Conservation (phyloP, 1,284 basidiomycete genomes). For the Inonotus obliquus region DNA sequence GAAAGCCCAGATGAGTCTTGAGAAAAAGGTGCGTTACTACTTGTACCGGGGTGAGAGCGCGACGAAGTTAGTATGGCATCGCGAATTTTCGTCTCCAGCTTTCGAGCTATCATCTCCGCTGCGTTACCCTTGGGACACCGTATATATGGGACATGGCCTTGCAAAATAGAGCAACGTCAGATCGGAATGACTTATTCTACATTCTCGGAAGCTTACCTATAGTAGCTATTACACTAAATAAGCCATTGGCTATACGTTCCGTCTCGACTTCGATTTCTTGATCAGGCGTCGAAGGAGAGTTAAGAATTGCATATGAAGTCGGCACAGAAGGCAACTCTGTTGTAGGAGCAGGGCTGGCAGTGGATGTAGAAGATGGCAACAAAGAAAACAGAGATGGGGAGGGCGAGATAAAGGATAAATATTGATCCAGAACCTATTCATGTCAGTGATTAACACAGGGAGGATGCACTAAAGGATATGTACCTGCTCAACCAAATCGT, state of each 20-base stretch:
- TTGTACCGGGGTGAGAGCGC: conserved; percentile 42
- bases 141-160: conserved; percentile 92
- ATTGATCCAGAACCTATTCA: conserved; percentile 84
- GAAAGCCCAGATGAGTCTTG: conserved; percentile 68
- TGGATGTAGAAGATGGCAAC: conserved; percentile 47
- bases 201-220: conserved; percentile 53
- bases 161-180: neutral
- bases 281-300: conserved; percentile 89
- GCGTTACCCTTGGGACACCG: conserved; percentile 94
- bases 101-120: conserved; percentile 97
- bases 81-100: conserved; percentile 88
- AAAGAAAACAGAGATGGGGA: conserved; percentile 94
- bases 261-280: conserved; percentile 92
- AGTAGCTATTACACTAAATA: conserved; percentile 93
- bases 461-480: conserved; percentile 20
- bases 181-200: neutral
- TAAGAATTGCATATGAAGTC: conserved; percentile 78
- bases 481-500: conserved; percentile 79
- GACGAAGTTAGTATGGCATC: conserved; percentile 87
- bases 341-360: conserved; percentile 28
- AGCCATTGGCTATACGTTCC: conserved; percentile 85
- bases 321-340: conserved; percentile 36
- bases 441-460: neutral
- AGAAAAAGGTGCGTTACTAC: conserved; percentile 54
- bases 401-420: conserved; percentile 94